phyloP scores from a whole-genome alignment of 495 filamentous ascomycete species.

The Pyrenula massariospora region DNA sequence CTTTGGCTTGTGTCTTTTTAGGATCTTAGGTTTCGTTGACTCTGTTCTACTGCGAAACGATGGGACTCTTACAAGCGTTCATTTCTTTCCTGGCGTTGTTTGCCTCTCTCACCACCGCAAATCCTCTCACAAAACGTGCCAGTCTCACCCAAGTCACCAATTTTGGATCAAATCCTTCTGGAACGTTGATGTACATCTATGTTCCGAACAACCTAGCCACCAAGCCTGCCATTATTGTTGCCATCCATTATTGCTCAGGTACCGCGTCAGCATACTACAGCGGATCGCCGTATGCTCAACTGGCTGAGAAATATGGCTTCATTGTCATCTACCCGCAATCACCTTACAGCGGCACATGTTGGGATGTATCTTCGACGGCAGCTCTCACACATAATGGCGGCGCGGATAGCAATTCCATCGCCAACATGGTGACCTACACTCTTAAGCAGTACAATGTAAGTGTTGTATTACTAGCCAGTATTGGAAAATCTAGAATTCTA shows the following conservation, averaged over 20 bases:
- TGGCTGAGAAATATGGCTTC: constrained; percentile 42
- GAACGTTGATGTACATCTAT: constrained; percentile 39
- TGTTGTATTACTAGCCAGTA: too few species aligned
- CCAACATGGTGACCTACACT: constrained; percentile 47
- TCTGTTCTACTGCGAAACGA: too few species aligned
- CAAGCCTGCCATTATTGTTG: constrained; percentile 41
- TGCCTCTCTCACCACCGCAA: background rate
- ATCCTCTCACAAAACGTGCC: background rate
- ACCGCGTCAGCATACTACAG: constrained; percentile 36
- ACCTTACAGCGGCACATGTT: constrained; percentile 37
- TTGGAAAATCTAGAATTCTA: too few species aligned
- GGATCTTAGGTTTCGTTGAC: too few species aligned
- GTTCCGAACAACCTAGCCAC: constrained; percentile 38
- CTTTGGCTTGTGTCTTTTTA: too few species aligned
- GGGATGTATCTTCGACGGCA: constrained; percentile 44
- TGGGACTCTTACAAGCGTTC: too few species aligned
- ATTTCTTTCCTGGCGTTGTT: background rate
- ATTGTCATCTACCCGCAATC: constrained; percentile 45
- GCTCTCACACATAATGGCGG: constrained; percentile 46
- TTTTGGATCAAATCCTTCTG: constrained; percentile 27
- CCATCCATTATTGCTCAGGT: constrained; percentile 44
- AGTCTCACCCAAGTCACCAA: constrained; percentile 8
- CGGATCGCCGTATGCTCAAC: constrained; percentile 30
- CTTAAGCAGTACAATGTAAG: constrained; percentile 33
- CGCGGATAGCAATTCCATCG: constrained; percentile 45